Percentiles rank a stretch among this genome's conserved stretches.
Conservation (phyloP, 352 stramenopile genomes). For the Phytophthora boehmeriae region DNA sequence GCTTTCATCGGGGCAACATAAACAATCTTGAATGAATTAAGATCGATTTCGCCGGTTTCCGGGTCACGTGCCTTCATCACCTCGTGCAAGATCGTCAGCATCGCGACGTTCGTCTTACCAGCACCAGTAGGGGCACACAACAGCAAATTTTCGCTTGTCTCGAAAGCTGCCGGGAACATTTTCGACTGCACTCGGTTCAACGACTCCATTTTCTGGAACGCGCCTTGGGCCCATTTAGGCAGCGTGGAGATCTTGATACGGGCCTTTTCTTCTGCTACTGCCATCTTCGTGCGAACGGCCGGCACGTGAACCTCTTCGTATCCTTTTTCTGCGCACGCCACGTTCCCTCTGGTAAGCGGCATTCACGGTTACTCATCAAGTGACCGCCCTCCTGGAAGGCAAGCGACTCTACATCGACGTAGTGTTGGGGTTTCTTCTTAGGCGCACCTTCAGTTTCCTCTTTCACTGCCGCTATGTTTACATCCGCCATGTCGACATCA, state of each 20-base stretch:
- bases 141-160: constrained; percentile 97
- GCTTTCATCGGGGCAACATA: constrained; percentile 99
- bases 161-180: constrained; percentile 93
- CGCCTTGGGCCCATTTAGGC: constrained; percentile 95
- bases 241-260: constrained; percentile 92
- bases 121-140: constrained; percentile 99
- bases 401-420: constrained; percentile 96
- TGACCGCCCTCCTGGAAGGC: constrained; percentile 96
- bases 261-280: constrained; percentile 73
- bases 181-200: constrained; percentile 99
- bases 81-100: constrained; percentile 99
- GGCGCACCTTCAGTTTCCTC: constrained; percentile 23
- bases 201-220: constrained; percentile 97
- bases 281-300: constrained; percentile 88
- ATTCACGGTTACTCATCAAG: constrained; percentile 99
- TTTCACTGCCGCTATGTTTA: constrained; percentile 21
- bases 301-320: constrained; percentile 99
- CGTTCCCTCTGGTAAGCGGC: constrained; percentile 95
- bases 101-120: constrained; percentile 99
- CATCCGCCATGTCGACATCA: constrained; percentile 63
- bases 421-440: constrained; percentile 75
- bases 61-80: constrained; percentile 92
- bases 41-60: constrained; percentile 90
- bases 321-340: constrained; percentile 98
- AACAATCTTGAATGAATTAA: constrained; percentile 99